Percentiles rank a stretch among this genome's conserved stretches.
These are phyloP conservation scores for Paulownia fortunei DNA, from an alignment of 257 asterid genomes.

Conservation along the genomic window DNA sequence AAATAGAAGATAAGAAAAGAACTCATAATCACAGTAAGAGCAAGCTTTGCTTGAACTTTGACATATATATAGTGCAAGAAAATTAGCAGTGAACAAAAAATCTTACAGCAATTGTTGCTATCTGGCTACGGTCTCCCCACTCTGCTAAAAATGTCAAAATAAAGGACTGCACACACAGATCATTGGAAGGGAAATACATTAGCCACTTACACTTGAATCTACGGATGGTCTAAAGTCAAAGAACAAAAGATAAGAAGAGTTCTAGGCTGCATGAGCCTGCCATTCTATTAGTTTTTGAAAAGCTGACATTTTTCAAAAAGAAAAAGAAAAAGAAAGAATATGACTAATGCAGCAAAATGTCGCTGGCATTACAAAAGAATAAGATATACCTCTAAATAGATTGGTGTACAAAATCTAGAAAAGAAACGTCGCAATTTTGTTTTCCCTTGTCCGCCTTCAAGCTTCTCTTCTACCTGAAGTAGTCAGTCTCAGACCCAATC, in stretches of 20 bases:
- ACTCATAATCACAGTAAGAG: background rate
- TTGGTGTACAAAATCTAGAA: slow-evolving; percentile 87
- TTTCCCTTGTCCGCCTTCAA: slow-evolving; percentile 87
- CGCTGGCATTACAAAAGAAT: background rate
- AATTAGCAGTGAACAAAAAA: slow-evolving; percentile 8
- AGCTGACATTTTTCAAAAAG: too few relatives aligned
- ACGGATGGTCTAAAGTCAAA: slow-evolving; percentile 9
- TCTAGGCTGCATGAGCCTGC: background rate
- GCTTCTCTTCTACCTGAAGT: slow-evolving; percentile 83
- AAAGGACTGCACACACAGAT: slow-evolving; percentile 55
- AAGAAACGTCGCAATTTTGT: slow-evolving; percentile 71
- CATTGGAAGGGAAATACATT: slow-evolving; percentile 1
- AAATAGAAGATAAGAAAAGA: background rate
- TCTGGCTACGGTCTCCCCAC: slow-evolving; percentile 85
- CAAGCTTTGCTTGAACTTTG: background rate
- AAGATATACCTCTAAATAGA: slow-evolving; percentile 74
- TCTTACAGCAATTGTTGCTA: slow-evolving; percentile 82
- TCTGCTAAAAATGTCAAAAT: slow-evolving; percentile 76
- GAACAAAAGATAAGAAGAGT: background rate
- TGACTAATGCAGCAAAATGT: background rate
- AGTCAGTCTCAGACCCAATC: slow-evolving; percentile 20
- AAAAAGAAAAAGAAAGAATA: background rate
- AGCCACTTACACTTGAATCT: background rate
- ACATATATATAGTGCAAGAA: background rate
- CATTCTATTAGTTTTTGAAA: background rate